Conservation (phyloP, 208 protist species). For the Acanthamoeba royreba region DNA sequence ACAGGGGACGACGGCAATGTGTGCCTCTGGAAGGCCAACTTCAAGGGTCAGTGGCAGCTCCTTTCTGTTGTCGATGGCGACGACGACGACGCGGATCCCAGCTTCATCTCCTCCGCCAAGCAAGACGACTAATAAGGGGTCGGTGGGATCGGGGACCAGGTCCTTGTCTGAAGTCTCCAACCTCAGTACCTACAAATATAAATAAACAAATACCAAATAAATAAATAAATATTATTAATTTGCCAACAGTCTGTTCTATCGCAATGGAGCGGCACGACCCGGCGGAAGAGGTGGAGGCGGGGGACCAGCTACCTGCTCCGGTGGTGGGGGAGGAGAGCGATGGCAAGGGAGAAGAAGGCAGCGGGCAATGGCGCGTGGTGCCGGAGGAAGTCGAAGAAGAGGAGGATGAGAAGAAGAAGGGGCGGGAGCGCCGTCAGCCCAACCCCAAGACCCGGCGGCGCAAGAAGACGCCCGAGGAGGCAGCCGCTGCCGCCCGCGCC, state of each 20-base stretch:
- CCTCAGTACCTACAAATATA: neutral
- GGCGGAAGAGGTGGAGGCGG: no score
- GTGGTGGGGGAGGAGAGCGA: no score
- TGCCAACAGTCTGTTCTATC: no score
- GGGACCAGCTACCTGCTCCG: no score
- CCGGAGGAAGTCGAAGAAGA: neutral
- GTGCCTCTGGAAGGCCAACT: constrained; percentile 75
- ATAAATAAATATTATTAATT: no score
- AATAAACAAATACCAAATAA: neutral
- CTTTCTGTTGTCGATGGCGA: constrained; percentile 47
- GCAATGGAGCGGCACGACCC: no score
- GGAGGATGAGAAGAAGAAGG: neutral
- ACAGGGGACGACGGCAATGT: constrained; percentile 80
- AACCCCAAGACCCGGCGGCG: neutral
- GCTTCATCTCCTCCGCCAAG: neutral
- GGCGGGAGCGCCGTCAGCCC: neutral
- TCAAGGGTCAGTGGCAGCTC: constrained; percentile 63
- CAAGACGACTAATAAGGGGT: neutral
- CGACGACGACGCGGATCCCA: constrained; percentile 43
- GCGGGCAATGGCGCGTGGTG: neutral
- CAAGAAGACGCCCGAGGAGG: neutral
- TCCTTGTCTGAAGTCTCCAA: neutral
- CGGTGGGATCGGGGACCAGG: neutral
- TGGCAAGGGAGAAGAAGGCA: no score
- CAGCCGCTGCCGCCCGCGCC: neutral